phyloP scores from a whole-genome alignment of 768 basidiomycete species.

The Mycena galopus region DNA sequence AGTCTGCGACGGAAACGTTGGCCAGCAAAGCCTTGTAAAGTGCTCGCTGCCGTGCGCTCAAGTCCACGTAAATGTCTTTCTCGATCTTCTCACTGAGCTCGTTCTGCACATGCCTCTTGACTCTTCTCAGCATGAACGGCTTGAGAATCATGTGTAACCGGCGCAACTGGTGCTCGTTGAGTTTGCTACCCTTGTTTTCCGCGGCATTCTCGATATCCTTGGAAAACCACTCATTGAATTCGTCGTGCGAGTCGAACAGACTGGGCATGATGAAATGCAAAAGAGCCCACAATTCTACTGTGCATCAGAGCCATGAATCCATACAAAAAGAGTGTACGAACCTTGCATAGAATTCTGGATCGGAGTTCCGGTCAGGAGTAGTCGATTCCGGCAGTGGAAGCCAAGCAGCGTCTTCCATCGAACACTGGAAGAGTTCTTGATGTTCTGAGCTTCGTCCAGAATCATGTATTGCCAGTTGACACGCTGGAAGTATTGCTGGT shows the following conservation, averaged over 20 bases:
- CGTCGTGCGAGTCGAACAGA: constrained; percentile 98
- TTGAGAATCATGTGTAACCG: constrained; percentile 99
- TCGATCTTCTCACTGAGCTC: constrained; percentile 99
- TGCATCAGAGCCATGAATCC: constrained; percentile 28
- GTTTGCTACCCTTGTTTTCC: constrained; percentile 90
- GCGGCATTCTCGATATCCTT: constrained; percentile 97
- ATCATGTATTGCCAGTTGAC: constrained; percentile 99
- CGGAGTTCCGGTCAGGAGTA: constrained; percentile 96
- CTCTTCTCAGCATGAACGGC: constrained; percentile 97
- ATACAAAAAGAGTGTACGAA: constrained; percentile 47
- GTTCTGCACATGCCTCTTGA: constrained; percentile 99
- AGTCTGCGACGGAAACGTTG: constrained; percentile 94
- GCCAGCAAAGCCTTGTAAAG: constrained; percentile 92
- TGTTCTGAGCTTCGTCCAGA: constrained; percentile 99
- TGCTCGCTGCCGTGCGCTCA: constrained; percentile 91
- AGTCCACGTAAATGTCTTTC: constrained; percentile 93
- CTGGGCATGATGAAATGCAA: constrained; percentile 99
- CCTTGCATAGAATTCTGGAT: constrained; percentile 99
- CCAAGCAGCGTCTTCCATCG: constrained; percentile 98
- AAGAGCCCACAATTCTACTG: constrained; percentile 94
- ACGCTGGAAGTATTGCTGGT: constrained; percentile 97
- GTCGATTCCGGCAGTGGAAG: constrained; percentile 94
- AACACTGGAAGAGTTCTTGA: constrained; percentile 96
- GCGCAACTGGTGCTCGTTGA: constrained; percentile 95
- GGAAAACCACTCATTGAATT: constrained; percentile 99